A percentile compares a stretch with the other conserved stretches of the same genome.
These are phyloP conservation scores for Metrosideros polymorpha DNA, from an alignment of 441 rosid species.

Conservation along the genomic window DNA sequence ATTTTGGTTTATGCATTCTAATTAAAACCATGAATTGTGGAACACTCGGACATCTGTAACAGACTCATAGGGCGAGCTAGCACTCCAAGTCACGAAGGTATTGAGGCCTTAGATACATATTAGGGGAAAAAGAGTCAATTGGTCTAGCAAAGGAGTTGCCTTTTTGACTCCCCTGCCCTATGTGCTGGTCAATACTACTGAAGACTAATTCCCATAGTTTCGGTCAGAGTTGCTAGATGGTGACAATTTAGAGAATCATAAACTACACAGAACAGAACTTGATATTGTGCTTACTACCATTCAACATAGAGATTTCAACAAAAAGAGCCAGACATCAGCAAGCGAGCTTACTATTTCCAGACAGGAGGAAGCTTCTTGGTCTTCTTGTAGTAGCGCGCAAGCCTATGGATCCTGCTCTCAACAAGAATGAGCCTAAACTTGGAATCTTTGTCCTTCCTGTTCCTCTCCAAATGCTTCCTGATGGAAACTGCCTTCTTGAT, in stretches of 20 bases:
- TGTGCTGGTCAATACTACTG: not conserved
- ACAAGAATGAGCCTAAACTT: conserved; percentile 60
- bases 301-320: not conserved
- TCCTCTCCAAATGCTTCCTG: conserved; percentile 64
- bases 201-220: not conserved
- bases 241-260: too few relatives aligned
- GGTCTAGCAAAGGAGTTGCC: not conserved
- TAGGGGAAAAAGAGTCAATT: not conserved
- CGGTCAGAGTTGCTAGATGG: not conserved
- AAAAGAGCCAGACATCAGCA: not conserved
- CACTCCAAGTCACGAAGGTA: not conserved
- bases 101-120: not conserved
- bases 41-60: not conserved
- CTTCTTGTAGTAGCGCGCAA: conserved; percentile 72
- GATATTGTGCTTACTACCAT: not conserved
- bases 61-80: not conserved
- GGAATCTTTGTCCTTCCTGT: conserved; percentile 68
- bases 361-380: conserved; percentile 78
- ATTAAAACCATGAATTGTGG: not conserved
- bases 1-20: not conserved
- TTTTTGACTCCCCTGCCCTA: not conserved
- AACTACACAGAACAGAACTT: not conserved
- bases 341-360: conserved; percentile 52
- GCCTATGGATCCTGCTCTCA: conserved; percentile 73
- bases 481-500: conserved; percentile 73